Evolutionary conservation across 2,329 filamentous ascomycete species (phyloP), one percentile per base, ranked within the genome.

Genomic region (Penicillium sp.): DNA sequence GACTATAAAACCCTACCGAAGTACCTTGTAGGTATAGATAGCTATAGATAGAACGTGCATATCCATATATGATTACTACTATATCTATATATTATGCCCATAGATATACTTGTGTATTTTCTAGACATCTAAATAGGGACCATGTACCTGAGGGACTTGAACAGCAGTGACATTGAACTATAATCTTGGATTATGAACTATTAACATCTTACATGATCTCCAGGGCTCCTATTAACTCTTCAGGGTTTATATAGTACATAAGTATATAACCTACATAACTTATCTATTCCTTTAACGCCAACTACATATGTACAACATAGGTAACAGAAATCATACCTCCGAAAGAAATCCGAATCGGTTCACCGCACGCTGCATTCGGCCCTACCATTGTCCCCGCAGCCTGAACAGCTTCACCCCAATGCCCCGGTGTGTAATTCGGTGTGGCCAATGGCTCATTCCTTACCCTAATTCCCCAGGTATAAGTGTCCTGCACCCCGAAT

Each of bases 341-440:
- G 53, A 56, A 20, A 48, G 22, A 43, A 53, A 35, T 35, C 49
- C 55, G 44, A 59, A 61, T 56, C 42, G 53, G 57, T 66, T 72
- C 71, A 73, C 71, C 71, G 71, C 67, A 72, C 62, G 48, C 70
- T 70, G 63, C 65, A 71, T 72, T 69, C 53, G 70, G 55, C 11
- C 18, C 57, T 48, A 18, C 44, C 49, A 61, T 32, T 56, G 56
- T 60, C 66, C 64, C 64, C 63, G 60, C 66, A 62, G 57, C 60
- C 50, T 54, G 58, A 62, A 64, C 61, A 66, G 61, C 69, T 67
- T 72, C 69, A 70, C 66, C 62, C 63, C 55, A 59, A 57, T 64
- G 55, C 61, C 59, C 55, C 57, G 35, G 53, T 56, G 49, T 56
- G 39, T 43, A 32, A 62, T 62, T 65, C 59, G 61, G 49, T 44